A percentile compares a stretch with the other conserved stretches of the same genome.
These are phyloP conservation scores for Moelleriella libera DNA, from an alignment of 2,329 filamentous ascomycete species.

Conservation along the genomic window DNA sequence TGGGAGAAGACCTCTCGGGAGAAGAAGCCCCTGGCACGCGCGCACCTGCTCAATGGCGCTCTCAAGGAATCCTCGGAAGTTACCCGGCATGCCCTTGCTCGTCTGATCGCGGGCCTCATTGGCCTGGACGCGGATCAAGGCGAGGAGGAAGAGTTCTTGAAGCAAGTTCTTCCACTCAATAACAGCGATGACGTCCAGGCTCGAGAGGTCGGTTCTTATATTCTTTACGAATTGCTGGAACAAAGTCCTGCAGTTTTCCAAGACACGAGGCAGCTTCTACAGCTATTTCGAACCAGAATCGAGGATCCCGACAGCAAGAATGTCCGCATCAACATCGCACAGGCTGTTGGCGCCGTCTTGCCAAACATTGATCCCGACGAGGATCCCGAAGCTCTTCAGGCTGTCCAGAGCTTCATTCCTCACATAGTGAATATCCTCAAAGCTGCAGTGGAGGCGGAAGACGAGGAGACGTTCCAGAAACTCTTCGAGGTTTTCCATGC, in stretches of 20 bases:
- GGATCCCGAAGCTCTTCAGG: conserved; percentile 56
- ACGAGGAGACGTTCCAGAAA: conserved; percentile 81
- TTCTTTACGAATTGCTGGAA: conserved; percentile 85
- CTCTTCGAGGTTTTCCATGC: conserved; percentile 97
- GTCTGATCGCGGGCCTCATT: conserved; percentile 77
- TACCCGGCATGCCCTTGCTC: conserved; percentile 74
- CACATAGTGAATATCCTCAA: conserved; percentile 84
- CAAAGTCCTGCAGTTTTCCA: conserved; percentile 73
- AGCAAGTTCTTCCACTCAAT: conserved; percentile 65
- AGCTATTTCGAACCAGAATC: conserved; percentile 75
- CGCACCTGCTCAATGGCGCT: conserved; percentile 71
- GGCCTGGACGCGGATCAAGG: conserved; percentile 61
- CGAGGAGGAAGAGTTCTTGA: conserved; percentile 72
- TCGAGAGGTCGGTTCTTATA: conserved; percentile 83
- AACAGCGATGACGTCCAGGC: conserved; percentile 62
- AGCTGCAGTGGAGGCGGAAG: conserved; percentile 60
- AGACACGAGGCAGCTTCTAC: conserved; percentile 65
- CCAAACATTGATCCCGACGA: conserved; percentile 83
- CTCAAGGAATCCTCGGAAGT: conserved; percentile 65
- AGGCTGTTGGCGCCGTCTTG: conserved; percentile 76
- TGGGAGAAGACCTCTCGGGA: conserved; percentile 62
- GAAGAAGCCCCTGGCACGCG: conserved; percentile 68
- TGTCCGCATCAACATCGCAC: conserved; percentile 87
- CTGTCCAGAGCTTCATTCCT: conserved; percentile 71
- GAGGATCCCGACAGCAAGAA: conserved; percentile 81